Evolutionary conservation across 192 early-diverging fungal species (phyloP), one percentile per base, ranked within the genome.

Genomic region (Bifiguratus adelaidae): DNA sequence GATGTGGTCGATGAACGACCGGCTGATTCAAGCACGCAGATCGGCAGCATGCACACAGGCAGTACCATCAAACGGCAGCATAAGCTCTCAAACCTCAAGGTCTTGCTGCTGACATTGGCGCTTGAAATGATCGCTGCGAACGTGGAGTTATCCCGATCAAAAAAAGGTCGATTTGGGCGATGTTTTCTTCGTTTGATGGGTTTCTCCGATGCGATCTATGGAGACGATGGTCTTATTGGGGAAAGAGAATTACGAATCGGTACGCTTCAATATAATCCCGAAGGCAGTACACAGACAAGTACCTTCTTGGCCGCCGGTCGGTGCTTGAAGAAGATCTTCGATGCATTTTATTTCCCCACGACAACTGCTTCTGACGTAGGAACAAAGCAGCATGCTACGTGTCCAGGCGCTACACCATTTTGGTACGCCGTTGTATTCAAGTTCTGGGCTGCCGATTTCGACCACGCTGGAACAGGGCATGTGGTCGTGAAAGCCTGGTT

Each of bases 111-210:
- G 32, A 68, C 57, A 3, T 38, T 78, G 24, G 73, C 70, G 1
- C 44, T 78, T 6, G 73, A 78, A 50, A 78, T 78, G 76, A 50
- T 73, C 1, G 71, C 64, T 7, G 68, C 70, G 41, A 68, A 69
- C 12, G 56, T 62, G 4, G 64, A 73, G 18, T 55, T 75, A 8
- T 67, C 62, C 35, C 57, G 55, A 16, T 40, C 75, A 21, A 78
- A 78, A 41, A 62, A 59, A 29, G 40, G 70, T 12, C n/a, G n/a
- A n/a, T n/a, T n/a, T n/a, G n/a, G n/a, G n/a, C n/a, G n/a, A n/a
- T n/a, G n/a, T n/a, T 51, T 75, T 4, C 62, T 73, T n/a, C 48
- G 53, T 18, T 52, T 63, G 26, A 61, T 78, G 33, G 73, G 71
- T 13, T 78, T 78, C 44, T 53, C 58, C 29, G 59, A 70, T n/a